Evolutionary conservation across 805 yeast genomes (phyloP).

Genomic region (Dipodascus albidus): DNA sequence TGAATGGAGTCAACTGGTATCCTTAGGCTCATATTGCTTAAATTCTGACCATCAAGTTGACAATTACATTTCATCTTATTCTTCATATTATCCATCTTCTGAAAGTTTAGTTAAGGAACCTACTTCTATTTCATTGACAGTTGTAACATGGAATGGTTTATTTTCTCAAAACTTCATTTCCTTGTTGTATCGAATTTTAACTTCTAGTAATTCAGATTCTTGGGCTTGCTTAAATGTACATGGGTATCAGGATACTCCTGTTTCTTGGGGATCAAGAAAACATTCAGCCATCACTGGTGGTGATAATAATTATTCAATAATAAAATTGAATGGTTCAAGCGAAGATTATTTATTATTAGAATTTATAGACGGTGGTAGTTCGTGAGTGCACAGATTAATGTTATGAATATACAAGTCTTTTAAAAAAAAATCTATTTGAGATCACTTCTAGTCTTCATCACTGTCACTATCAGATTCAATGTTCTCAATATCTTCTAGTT

Average conservation of each 20-base stretch:
- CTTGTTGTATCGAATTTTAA: too few relatives aligned
- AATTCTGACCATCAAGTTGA: constrained; percentile 8
- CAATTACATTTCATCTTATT: constrained; percentile 10
- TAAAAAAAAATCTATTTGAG: too few relatives aligned
- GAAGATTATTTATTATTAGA: neutral
- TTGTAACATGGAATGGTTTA: constrained; percentile 2
- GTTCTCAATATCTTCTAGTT: constrained; percentile 54
- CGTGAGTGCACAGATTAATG: neutral
- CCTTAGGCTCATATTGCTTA: constrained; percentile 11
- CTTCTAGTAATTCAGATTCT: neutral
- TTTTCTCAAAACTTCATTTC: neutral
- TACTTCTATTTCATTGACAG: neutral
- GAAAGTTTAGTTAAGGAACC: too few relatives aligned
- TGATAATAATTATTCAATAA: constrained; percentile 13
- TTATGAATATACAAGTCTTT: too few relatives aligned
- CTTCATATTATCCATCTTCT: constrained; percentile 2
- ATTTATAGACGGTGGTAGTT: neutral
- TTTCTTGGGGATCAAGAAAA: constrained; percentile 15
- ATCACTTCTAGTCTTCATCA: too few relatives aligned
- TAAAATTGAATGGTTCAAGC: neutral
- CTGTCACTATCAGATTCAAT: constrained; percentile 23
- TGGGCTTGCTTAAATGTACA: constrained; percentile 12
- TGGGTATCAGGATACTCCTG: constrained; percentile 16
- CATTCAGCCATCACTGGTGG: constrained; percentile 14
- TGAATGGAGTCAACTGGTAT: constrained; percentile 16